Base-by-base conservation (phyloP, 805 yeast species). In the Pichia pseudocactophila region DNA sequence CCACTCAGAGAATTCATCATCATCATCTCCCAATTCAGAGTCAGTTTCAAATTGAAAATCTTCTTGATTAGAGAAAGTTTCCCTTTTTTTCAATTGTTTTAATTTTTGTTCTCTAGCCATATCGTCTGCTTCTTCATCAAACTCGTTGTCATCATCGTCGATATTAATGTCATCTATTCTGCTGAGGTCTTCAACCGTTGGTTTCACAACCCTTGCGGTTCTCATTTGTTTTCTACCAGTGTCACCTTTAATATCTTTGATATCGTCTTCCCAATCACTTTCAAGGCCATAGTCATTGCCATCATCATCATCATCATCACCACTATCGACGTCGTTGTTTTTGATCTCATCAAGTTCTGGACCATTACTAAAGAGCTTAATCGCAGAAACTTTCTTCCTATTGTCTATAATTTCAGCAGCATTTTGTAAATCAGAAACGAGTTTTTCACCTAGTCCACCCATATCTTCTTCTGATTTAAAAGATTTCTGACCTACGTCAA, bases 371-470 rank as follows among this genome's bases (percentile, higher is more conserved):
- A 90, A 90, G 42, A 90, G 66, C 18, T 90, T 95, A 3, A 82
- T 78, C 30, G 80, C 81, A 41, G 69, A 70, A 38, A 75, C 71
- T 54, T n/a, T 28, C 15, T 76, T 84, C 41, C 64, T 52, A 17
- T 36, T 25, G 38, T 68, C 71, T 51, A 82, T 64, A 17, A 82
- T 66, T 37, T 73, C 73, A 31, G 76, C 70, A 4, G 80, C 86
- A 31, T 74, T 70, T 59, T 90, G 97, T 50, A 92, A 68, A 44
- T 78, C 77, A 5, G 94, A 84, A 22, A 90, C 95, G 47, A 88
- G 64, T 55, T 77, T 75, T 61, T 89, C 96, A 47, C 97, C 97
- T 50, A 84, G 74, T 20, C 95, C 97, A 30, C 45, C 25, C 49
- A 46, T 40, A 37, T 60, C 59, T 39, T 55, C 61, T 10, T 54